A percentile compares a stretch with the other conserved stretches of the same genome.
Evolutionary conservation across 1,284 basidiomycete species (phyloP).

Genomic region (Cryptococcus depauperatus): DNA sequence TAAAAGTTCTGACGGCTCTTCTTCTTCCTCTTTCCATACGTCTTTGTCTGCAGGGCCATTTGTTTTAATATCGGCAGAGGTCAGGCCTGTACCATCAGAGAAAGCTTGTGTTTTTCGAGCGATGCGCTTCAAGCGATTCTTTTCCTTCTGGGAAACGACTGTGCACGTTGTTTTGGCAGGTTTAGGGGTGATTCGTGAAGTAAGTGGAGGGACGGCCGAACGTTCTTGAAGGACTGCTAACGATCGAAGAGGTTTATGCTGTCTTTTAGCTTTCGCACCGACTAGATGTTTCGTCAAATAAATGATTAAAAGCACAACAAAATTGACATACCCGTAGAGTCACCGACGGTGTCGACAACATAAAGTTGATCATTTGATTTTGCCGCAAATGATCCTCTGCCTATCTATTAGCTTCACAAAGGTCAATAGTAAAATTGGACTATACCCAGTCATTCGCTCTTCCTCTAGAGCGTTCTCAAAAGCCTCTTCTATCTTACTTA

Average conservation of each 20-base stretch:
- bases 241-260: constrained; percentile 57
- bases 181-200: constrained; percentile 48
- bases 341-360: constrained; percentile 67
- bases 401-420: not conserved
- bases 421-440: constrained; percentile 6
- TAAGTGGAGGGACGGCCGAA: constrained; percentile 74
- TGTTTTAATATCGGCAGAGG: constrained; percentile 33
- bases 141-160: constrained; percentile 55
- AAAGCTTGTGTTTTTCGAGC: constrained; percentile 61
- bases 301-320: not conserved
- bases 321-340: constrained; percentile 56
- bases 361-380: constrained; percentile 65
- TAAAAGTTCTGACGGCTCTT: constrained; percentile 6
- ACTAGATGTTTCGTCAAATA: constrained; percentile 10
- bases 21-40: constrained; percentile 52
- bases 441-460: constrained; percentile 68
- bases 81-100: constrained; percentile 44
- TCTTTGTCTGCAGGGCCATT: constrained; percentile 46
- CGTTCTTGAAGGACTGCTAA: constrained; percentile 74
- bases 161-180: constrained; percentile 31
- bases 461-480: constrained; percentile 67
- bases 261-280: constrained; percentile 30
- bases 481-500: constrained; percentile 63
- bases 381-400: constrained; percentile 20
- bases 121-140: constrained; percentile 63